Evolutionary conservation across 2,329 filamentous ascomycete genomes (phyloP), one percentile per base, ranked within the genome.

Genomic region (Fusarium sp.): DNA sequence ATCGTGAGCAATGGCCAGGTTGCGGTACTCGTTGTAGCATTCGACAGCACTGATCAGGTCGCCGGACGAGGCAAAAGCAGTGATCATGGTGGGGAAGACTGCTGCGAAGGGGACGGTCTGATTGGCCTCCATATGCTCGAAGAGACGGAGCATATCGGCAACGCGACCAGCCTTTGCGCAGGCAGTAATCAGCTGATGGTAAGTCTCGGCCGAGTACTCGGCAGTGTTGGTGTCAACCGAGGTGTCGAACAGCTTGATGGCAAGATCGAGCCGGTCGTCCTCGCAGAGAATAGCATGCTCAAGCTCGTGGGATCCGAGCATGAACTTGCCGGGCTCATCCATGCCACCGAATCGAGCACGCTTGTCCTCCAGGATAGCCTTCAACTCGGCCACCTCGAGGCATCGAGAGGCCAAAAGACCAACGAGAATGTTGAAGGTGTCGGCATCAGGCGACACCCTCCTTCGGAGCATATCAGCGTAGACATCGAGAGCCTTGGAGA

Each of bases 381-480:
- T 94, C 77, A 92, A 85, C 29, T 87, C 85, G 20, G 90, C 86
- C 7, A 95, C 90, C 76, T 97, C 91, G 50, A 96, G 84, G 38
- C 93, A 93, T 70, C 93, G 90, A 13, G 89, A 87, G 16, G 94
- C 91, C 57, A 99, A 85, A 38, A 97, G 84, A 62, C 91, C 89
- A 60, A 99, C 91, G 16, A 99, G 84, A 33, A 93, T 93, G 76
- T 93, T 89, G 81, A 97, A 98, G 0, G 95, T 98, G 62, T 91
- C 88, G 58, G 90, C 89, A 77, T 97, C 91, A 7, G 95, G 94
- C 18, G 87, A 82, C 23, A 98, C 90, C 73, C 90, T 91, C 70
- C 94, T 91, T 70, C 91, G 89, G 73, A 97, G 89, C 96, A 99
- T 98, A 78, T 98, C 94, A 14, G 93, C 91, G 79, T 98, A 99